A percentile compares a stretch with the other conserved stretches of the same genome.
Conservation (phyloP, 257 asterid genomes). For the Scutellaria galericulata region DNA sequence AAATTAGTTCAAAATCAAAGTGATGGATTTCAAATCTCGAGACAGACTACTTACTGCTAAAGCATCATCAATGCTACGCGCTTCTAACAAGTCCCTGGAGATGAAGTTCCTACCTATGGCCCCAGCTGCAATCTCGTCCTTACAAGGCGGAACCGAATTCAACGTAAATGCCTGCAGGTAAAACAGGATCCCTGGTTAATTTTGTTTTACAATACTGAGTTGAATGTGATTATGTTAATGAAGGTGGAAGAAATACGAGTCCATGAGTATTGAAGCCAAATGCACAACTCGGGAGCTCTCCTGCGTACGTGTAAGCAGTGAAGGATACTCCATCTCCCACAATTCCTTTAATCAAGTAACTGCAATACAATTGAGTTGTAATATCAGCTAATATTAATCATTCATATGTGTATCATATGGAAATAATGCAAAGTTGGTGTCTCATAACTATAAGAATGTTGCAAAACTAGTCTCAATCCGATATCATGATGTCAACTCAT, state of each 20-base stretch:
- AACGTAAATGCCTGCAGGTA: constrained; percentile 70
- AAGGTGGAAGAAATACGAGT: constrained; percentile 52
- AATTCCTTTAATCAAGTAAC: constrained; percentile 67
- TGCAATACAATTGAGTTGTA: constrained; percentile 32
- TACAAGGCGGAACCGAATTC: constrained; percentile 82
- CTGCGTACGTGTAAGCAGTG: constrained; percentile 93
- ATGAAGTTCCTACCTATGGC: constrained; percentile 81
- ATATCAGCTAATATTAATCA: neutral
- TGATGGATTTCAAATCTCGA: no score
- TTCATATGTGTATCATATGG: neutral
- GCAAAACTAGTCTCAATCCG: no score
- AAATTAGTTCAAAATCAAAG: neutral
- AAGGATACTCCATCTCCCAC: constrained; percentile 56
- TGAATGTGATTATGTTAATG: neutral
- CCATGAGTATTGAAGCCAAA: constrained; percentile 84
- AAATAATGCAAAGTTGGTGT: no score
- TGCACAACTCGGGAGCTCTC: constrained; percentile 97
- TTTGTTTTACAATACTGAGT: no score
- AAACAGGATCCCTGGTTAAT: no score
- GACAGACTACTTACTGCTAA: constrained; percentile 49
- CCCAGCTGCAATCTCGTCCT: constrained; percentile 72
- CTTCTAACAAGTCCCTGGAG: constrained; percentile 83
- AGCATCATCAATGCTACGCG: constrained; percentile 74
- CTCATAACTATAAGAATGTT: no score
- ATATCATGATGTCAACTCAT: no score